These are phyloP conservation scores for Simplicillium sp. DNA, from an alignment of 2,329 filamentous ascomycete species.

Conservation along the genomic window DNA sequence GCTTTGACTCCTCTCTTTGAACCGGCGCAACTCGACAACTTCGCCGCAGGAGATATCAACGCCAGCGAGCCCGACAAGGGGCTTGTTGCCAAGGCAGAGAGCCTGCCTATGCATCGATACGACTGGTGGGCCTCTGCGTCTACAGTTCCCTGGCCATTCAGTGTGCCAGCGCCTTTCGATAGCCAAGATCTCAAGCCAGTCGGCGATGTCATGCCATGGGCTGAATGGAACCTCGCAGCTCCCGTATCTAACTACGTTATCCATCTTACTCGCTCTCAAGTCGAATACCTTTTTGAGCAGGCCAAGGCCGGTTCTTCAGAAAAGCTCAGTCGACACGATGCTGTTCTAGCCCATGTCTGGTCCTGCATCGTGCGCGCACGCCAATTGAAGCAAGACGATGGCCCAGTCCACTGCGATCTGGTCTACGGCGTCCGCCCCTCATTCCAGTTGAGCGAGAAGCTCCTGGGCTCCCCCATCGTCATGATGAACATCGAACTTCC, in stretches of 20 bases:
- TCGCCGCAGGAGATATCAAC: conserved; percentile 12
- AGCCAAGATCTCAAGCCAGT: not conserved
- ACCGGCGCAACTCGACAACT: conserved; percentile 8
- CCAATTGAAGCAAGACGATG: not conserved
- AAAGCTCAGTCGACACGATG: conserved; percentile 13
- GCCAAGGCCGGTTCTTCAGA: not conserved
- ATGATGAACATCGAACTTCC: conserved; percentile 15
- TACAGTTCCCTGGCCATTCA: conserved; percentile 9
- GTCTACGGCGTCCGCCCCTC: conserved; percentile 10
- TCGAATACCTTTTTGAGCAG: conserved; percentile 5
- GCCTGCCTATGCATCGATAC: conserved; percentile 13
- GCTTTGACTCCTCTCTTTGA: conserved; percentile 1
- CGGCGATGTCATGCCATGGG: conserved; percentile 13
- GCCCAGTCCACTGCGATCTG: conserved; percentile 12
- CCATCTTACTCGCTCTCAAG: conserved; percentile 10
- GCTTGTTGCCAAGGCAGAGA: conserved; percentile 4
- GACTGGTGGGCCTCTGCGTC: conserved; percentile 13
- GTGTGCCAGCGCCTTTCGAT: conserved; percentile 5
- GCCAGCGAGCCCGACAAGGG: conserved; percentile 1
- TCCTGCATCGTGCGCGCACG: conserved; percentile 15
- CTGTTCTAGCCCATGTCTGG: conserved; percentile 15
- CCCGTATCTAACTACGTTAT: conserved; percentile 14
- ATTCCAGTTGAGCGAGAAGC: conserved; percentile 6
- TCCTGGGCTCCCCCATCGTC: conserved; percentile 13
- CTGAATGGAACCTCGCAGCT: conserved; percentile 11